Conservation (phyloP, 495 filamentous ascomycete genomes). For the Pyrenula massariospora region DNA sequence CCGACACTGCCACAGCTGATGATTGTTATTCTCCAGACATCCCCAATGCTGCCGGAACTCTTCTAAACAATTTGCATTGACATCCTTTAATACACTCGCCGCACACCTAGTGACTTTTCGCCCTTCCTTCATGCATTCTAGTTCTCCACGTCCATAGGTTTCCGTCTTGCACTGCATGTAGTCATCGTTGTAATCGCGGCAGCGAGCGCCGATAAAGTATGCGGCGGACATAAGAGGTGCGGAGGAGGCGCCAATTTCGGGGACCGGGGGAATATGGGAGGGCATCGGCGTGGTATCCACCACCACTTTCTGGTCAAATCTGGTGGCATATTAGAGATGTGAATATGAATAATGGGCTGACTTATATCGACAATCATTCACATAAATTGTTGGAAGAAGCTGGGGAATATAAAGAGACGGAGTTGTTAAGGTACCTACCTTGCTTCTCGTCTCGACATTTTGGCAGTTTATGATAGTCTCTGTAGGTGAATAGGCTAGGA, state of each 20-base stretch:
- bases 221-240: conserved; percentile 82
- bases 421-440: conserved; percentile 20
- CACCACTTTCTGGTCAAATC: conserved; percentile 86
- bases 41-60: conserved; percentile 90
- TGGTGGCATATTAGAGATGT: conserved; percentile 27
- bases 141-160: conserved; percentile 73
- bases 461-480: conserved; percentile 16
- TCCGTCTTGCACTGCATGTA: conserved; percentile 98
- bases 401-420: background rate
- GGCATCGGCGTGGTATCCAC: conserved; percentile 95
- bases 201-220: conserved; percentile 96
- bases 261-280: conserved; percentile 75
- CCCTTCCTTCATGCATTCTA: conserved; percentile 92
- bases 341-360: conserved; percentile 3
- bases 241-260: conserved; percentile 82
- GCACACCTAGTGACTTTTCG: conserved; percentile 94
- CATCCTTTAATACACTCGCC: conserved; percentile 91
- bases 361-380: background rate
- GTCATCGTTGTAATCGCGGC: conserved; percentile 93
- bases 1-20: conserved; percentile 88
- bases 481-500: too few relatives aligned
- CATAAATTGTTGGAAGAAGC: background rate
- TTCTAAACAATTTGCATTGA: conserved; percentile 86
- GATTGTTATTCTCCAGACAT: conserved; percentile 95
- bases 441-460: conserved; percentile 38